Evolutionary conservation across 148 eudicot genomes (phyloP).

Genomic region (Vaccinium darrowii): DNA sequence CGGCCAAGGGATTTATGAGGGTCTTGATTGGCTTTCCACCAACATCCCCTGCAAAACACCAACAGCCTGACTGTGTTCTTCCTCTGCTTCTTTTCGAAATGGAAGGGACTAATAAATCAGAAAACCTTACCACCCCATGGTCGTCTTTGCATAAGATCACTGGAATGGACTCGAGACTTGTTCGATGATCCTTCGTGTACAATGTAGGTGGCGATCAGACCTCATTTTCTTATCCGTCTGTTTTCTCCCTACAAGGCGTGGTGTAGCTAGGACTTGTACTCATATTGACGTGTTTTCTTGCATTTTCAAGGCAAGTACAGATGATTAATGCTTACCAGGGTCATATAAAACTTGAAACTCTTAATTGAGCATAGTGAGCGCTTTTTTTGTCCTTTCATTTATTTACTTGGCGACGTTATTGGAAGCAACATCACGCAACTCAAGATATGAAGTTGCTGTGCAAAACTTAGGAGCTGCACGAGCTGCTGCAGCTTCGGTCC

Average conservation of each 20-base stretch:
- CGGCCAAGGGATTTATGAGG: constrained; percentile 62
- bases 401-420: not conserved
- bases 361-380: not conserved
- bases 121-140: not conserved
- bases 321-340: not conserved
- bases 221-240: not conserved
- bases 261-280: not conserved
- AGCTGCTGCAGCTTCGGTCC: too few relatives aligned
- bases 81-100: not conserved
- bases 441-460: too few relatives aligned
- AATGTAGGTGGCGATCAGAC: not conserved
- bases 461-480: too few relatives aligned
- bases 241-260: not conserved
- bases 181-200: not conserved
- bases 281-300: not conserved
- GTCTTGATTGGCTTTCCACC: constrained; percentile 63
- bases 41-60: constrained; percentile 47
- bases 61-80: not conserved
- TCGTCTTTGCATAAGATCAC: not conserved
- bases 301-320: not conserved
- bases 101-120: not conserved
- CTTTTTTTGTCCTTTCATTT: not conserved
- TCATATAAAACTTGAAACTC: not conserved
- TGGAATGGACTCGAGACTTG: not conserved
- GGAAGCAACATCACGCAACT: not conserved